A percentile compares a stretch with the other conserved stretches of the same genome.
Conservation (phyloP, 495 filamentous ascomycete species). For the Copromyces sp. region DNA sequence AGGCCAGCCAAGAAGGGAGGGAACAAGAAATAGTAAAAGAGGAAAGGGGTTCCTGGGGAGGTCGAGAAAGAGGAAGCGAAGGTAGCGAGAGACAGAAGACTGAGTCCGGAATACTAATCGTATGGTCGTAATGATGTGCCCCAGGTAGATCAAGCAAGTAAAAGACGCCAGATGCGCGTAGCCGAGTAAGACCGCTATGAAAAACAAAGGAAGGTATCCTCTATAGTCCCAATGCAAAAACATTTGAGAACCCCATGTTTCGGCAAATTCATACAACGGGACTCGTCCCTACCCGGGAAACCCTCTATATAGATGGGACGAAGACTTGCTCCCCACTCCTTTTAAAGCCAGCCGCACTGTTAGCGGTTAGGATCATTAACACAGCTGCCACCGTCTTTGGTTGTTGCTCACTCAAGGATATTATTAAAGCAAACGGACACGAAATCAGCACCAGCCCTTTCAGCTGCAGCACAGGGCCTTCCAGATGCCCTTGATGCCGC, state of each 20-base stretch:
- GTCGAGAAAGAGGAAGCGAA: background rate
- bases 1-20: constrained; percentile 4
- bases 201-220: constrained; percentile 20
- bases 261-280: constrained; percentile 20
- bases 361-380: background rate
- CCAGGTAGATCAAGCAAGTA: constrained; percentile 3
- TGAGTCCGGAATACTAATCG: constrained; percentile 14
- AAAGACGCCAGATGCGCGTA: constrained; percentile 12
- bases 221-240: constrained; percentile 25
- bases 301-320: constrained; percentile 14
- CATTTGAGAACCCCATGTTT: constrained; percentile 14
- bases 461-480: constrained; percentile 75
- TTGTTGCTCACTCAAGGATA: constrained; percentile 9
- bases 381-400: background rate
- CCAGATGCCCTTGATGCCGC: constrained; percentile 64
- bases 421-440: constrained; percentile 1
- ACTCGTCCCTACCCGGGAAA: constrained; percentile 10
- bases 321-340: background rate
- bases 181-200: constrained; percentile 14
- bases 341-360: background rate
- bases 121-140: constrained; percentile 20
- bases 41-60: constrained; percentile 5
- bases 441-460: constrained; percentile 16
- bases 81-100: constrained; percentile 4
- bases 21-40: constrained; percentile 4